Evolutionary conservation across 306 rosid genomes (phyloP).

Genomic region (Citrullus amarus): DNA sequence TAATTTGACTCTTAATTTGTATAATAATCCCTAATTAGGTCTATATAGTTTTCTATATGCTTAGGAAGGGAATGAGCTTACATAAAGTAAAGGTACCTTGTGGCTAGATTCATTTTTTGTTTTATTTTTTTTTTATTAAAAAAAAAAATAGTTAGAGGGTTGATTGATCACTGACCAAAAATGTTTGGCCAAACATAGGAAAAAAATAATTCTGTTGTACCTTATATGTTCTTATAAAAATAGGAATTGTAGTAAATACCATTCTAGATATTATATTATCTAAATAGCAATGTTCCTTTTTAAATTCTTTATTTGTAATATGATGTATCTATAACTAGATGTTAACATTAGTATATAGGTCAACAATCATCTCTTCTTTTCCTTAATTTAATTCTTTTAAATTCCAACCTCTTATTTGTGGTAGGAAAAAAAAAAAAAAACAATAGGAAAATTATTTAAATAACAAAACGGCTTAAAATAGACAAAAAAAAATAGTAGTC

Average conservation of each 20-base stretch:
- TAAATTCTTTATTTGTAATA: background rate
- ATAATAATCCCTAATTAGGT: background rate
- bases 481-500: too few species aligned
- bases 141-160: background rate
- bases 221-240: background rate
- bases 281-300: background rate
- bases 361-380: too few species aligned
- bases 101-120: background rate
- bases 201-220: background rate
- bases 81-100: background rate
- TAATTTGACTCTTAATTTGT: background rate
- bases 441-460: too few species aligned
- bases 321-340: background rate
- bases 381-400: too few species aligned
- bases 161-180: background rate
- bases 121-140: background rate
- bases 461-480: too few species aligned
- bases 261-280: background rate
- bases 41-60: background rate
- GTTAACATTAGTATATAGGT: too few species aligned
- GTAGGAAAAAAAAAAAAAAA: too few species aligned
- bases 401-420: too few species aligned
- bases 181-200: background rate
- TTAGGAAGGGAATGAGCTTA: background rate
- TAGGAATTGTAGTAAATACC: background rate